Base-by-base conservation (phyloP, 164 flowering plant species). In the Brasenia schreberi region DNA sequence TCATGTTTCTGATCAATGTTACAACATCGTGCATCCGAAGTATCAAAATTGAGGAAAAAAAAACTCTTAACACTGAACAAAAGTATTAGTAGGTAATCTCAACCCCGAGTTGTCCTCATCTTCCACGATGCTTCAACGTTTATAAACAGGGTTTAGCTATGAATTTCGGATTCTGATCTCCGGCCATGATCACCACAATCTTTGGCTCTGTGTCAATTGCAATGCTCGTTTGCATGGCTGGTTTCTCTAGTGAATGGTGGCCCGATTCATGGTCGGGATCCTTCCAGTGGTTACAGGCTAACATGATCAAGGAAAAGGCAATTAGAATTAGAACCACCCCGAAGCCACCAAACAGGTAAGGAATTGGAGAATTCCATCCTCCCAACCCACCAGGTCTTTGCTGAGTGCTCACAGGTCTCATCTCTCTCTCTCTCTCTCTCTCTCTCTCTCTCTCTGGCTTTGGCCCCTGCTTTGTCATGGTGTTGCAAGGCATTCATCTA, bases 181-280 rank as follows among this genome's bases (percentile, higher is more conserved):
- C 90, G 16, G 90, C 81, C 85, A 83, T 81, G 62, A 82, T 76
- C 5, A 82, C 86, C 5, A 80, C 77, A 16, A 85, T 63, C 72
- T 64, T 76, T 2, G 83, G 83, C 71, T 72, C 74, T 42, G 68
- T 12, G n/a, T 71, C 83, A 5, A 58, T 61, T 6, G 43, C 61
- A 14, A 66, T 45, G 43, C 10, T 27, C 18, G 27, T 17, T 27
- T 42, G 42, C 27, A 23, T 23, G 9, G 63, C n/a, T 6, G 71
- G 66, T 58, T 18, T 62, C 66, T 42, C 59, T 19, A 59, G 58
- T 62, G 4, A 39, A 72, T 64, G 60, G 2, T 43, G 52, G 10
- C 16, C 42, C 4, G 72, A n/a, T 14, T 68, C 49, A 4, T 42
- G 14, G n/a, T 64, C 10, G 18, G 71, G 49, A 3, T 67, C 65